Conservation (phyloP, 1,284 basidiomycete species). For the Boletus subluridellus region DNA sequence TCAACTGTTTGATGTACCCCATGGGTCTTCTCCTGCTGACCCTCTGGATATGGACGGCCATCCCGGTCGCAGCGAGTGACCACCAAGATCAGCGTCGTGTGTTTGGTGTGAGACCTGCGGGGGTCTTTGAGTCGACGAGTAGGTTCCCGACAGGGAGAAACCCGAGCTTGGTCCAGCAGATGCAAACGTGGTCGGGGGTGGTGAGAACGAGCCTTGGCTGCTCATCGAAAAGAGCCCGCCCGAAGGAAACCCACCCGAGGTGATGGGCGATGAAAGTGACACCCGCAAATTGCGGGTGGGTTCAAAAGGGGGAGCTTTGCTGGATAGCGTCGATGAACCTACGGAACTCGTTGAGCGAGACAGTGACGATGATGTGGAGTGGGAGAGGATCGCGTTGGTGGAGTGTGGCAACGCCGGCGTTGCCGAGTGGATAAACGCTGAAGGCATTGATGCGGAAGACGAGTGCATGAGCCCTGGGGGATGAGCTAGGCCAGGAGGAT, state of each 20-base stretch:
- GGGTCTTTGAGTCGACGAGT: constrained; percentile 18
- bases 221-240: constrained; percentile 12
- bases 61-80: constrained; percentile 5
- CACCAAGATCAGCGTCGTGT: constrained; percentile 11
- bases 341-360: constrained; percentile 31
- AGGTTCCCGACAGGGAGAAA: constrained; percentile 16
- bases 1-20: constrained; percentile 12
- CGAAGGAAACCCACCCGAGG: constrained; percentile 17
- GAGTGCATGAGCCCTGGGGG: constrained; percentile 12
- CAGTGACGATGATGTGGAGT: constrained; percentile 20
- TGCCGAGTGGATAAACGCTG: constrained; percentile 13
- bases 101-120: constrained; percentile 5
- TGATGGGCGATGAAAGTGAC: constrained; percentile 22
- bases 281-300: constrained; percentile 35
- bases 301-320: constrained; percentile 51
- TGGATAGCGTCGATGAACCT: constrained; percentile 45
- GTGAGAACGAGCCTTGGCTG: constrained; percentile 17
- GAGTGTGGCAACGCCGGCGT: constrained; percentile 20
- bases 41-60: constrained; percentile 12
- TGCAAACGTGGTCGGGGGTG: constrained; percentile 12
- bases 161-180: constrained; percentile 9
- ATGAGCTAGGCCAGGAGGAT: constrained; percentile 17
- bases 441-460: constrained; percentile 20
- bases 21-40: constrained; percentile 15
- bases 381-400: constrained; percentile 20